These are phyloP conservation scores for Penicillium crustosum DNA, from an alignment of 2,329 filamentous ascomycete genomes.

Conservation along the genomic window DNA sequence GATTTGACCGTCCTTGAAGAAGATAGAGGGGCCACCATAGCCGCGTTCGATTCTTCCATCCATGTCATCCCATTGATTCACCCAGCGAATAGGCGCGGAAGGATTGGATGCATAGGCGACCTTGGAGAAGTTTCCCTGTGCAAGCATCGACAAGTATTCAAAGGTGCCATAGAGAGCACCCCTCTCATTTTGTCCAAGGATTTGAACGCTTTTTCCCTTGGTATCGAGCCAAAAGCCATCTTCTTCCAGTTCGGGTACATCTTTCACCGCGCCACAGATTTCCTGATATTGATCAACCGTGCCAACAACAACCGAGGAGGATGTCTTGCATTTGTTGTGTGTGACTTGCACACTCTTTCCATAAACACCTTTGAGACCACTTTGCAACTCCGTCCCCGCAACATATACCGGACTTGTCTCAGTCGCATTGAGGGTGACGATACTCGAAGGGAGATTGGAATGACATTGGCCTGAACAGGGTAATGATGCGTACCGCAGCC, in stretches of 20 bases:
- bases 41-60: constrained; percentile 66
- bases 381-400: constrained; percentile 59
- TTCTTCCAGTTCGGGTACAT: constrained; percentile 31
- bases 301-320: constrained; percentile 30
- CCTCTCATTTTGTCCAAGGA: constrained; percentile 48
- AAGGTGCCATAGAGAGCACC: constrained; percentile 69
- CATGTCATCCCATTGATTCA: constrained; percentile 73
- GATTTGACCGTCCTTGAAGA: constrained; percentile 60
- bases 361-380: constrained; percentile 59
- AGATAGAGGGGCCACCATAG: constrained; percentile 67
- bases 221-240: constrained; percentile 62
- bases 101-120: constrained; percentile 56
- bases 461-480: constrained; percentile 40
- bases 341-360: constrained; percentile 47
- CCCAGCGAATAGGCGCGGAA: constrained; percentile 64
- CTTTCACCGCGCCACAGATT: constrained; percentile 18
- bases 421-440: constrained; percentile 57
- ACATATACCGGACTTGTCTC: constrained; percentile 57
- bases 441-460: constrained; percentile 47
- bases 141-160: constrained; percentile 66
- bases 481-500: constrained; percentile 64
- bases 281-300: constrained; percentile 34
- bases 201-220: constrained; percentile 50
- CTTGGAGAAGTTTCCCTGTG: constrained; percentile 56
- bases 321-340: constrained; percentile 22